Base-by-base conservation (phyloP, 495 filamentous ascomycete genomes). In the Alectoria sarmentosa region DNA sequence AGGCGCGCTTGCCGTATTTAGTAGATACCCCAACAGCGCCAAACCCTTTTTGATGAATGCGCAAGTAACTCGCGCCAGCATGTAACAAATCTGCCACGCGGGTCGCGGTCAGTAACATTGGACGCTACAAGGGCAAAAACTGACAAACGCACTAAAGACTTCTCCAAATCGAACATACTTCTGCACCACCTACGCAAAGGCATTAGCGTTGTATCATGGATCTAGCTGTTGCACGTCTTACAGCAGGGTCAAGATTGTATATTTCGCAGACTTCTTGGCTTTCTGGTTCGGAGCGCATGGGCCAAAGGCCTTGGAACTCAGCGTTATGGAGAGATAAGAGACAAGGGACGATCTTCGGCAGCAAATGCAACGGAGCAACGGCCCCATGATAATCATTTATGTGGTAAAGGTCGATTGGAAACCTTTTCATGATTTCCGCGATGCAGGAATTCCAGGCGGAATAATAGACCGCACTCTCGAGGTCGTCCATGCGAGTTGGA, bases 371-470 rank as follows among this genome's bases (percentile, higher is more conserved):
- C 15, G 87, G 88, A 42, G 88, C 88, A 6, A 88, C 73, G n/a
- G 88, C 85, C 39, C 88, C 88, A 65, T 91, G 88, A 70, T 90
- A 91, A 70, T 91, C 88, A 73, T 91, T 91, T 69, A 90, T 87
- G 70, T 91, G 88, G 69, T 91, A 91, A 34, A 91, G 69, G 68
- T 91, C 88, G 54, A 89, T 78, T 0, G 85, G 82, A 58, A 83
- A 83, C 6, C 81, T 76, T 48, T 76, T 78, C 63, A 84, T 79
- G 0, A 83, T 72, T 65, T 84, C 76, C n/a, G 85, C 84, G 64
- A 87, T 86, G 65, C 83, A 87, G 57, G 74, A 75, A 67, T 87
- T 87, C 84, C 84, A 87, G 0, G 84, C 82, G 1, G 83, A 84
- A 69, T 87, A 87, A 72, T 83, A 82, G 48, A 87, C 77, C 38